These are phyloP conservation scores for Daldinia vernicosa DNA, from an alignment of 495 filamentous ascomycete genomes.

Conservation along the genomic window DNA sequence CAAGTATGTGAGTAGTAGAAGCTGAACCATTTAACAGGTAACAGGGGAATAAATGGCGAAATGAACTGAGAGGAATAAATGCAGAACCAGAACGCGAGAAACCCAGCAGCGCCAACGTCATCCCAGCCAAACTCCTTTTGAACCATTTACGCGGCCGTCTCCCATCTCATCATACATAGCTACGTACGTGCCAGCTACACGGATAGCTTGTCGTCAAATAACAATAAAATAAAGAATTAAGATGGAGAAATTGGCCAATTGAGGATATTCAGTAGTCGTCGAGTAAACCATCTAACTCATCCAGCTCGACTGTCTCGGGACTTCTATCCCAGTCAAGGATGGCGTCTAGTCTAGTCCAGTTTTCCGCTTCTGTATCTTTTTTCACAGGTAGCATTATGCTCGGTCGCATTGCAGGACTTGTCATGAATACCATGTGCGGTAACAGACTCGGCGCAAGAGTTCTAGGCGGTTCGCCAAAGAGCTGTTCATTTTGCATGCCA, in stretches of 20 bases:
- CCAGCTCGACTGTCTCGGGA: conserved; percentile 88
- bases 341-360: conserved; percentile 61
- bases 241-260: conserved; percentile 5
- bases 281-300: conserved; percentile 92
- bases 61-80: conserved; percentile 40
- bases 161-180: conserved; percentile 42
- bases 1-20: conserved; percentile 13
- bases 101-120: conserved; percentile 36
- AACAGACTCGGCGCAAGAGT: conserved; percentile 44
- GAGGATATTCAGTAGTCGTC: conserved; percentile 63
- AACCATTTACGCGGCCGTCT: conserved; percentile 44
- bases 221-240: conserved; percentile 25
- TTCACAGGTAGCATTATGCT: conserved; percentile 56
- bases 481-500: conserved; percentile 56
- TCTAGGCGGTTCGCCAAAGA: conserved; percentile 61
- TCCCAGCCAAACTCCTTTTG: conserved; percentile 42
- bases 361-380: conserved; percentile 60
- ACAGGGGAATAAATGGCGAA: conserved; percentile 24
- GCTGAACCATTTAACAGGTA: conserved; percentile 19
- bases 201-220: conserved; percentile 9
- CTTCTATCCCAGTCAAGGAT: conserved; percentile 73
- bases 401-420: conserved; percentile 57
- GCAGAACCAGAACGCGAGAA: conserved; percentile 40
- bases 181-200: conserved; percentile 34
- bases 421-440: conserved; percentile 49